Percentiles rank a stretch among this genome's conserved stretches.
These are phyloP conservation scores for Alternaria ethzedia DNA, from an alignment of 2,329 filamentous ascomycete species.

Conservation along the genomic window DNA sequence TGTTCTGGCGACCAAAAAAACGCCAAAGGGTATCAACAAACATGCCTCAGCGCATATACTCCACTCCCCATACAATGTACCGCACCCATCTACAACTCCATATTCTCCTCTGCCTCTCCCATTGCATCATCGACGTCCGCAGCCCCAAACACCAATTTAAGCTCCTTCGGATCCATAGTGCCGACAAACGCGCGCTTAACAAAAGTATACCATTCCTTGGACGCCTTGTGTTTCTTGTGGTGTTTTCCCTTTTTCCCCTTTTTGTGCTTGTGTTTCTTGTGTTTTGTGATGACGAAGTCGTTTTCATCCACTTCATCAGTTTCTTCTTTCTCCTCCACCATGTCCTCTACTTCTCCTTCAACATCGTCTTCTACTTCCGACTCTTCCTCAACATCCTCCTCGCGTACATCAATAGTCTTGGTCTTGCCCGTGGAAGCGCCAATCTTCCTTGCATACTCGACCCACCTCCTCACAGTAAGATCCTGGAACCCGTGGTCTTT, in stretches of 20 bases:
- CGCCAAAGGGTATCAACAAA: background rate
- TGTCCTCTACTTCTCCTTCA: slow-evolving; percentile 18
- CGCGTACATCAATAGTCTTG: too few species aligned
- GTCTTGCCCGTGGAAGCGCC: too few species aligned
- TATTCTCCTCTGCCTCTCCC: slow-evolving; percentile 18
- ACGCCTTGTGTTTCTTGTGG: slow-evolving; percentile 50
- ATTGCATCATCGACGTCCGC: background rate
- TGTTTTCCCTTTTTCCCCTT: slow-evolving; percentile 62
- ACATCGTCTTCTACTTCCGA: slow-evolving; percentile 16
- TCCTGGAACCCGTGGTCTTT: slow-evolving; percentile 80
- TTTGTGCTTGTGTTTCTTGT: slow-evolving; percentile 56
- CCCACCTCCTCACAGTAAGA: slow-evolving; percentile 80
- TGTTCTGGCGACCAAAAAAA: background rate
- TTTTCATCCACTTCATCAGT: slow-evolving; percentile 33
- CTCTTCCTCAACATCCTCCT: slow-evolving; percentile 13
- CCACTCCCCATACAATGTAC: background rate
- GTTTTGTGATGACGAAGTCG: slow-evolving; percentile 34
- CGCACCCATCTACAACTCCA: slow-evolving; percentile 21
- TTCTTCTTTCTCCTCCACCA: slow-evolving; percentile 31
- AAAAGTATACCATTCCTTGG: slow-evolving; percentile 80
- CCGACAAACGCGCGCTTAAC: slow-evolving; percentile 79
- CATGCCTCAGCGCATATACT: background rate
- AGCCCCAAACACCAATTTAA: slow-evolving; percentile 53
- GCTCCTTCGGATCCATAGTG: slow-evolving; percentile 69
- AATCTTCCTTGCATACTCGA: slow-evolving; percentile 81